Percentiles rank a stretch among this genome's conserved stretches.
Evolutionary conservation across 2,329 filamentous ascomycete genomes (phyloP).

Genomic region (Setomelanomma holmii): DNA sequence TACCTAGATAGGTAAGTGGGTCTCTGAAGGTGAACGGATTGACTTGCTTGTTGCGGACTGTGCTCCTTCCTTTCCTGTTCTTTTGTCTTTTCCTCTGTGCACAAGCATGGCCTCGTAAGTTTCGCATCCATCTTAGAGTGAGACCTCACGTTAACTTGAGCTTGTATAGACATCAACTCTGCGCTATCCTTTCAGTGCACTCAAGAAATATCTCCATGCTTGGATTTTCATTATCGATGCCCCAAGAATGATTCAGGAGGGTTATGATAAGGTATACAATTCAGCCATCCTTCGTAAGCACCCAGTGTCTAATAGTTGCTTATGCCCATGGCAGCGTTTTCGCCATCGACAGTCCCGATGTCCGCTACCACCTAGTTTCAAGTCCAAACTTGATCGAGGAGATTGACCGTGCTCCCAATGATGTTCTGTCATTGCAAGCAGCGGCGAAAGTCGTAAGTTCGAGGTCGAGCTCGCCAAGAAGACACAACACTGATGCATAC

Average conservation of each 20-base stretch:
- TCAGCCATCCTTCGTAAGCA: not conserved
- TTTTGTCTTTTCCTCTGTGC: too few species aligned
- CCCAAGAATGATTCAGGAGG: not conserved
- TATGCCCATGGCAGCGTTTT: not conserved
- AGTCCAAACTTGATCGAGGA: constrained; percentile 6
- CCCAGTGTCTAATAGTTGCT: not conserved
- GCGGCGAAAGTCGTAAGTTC: constrained; percentile 12
- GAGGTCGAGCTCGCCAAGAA: not conserved
- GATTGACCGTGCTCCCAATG: constrained; percentile 2
- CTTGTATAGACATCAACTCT: not conserved
- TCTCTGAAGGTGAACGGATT: too few species aligned
- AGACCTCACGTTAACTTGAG: not conserved
- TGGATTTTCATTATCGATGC: not conserved
- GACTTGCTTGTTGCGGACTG: too few species aligned
- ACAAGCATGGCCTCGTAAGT: too few species aligned
- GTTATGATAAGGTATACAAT: not conserved
- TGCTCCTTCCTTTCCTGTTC: too few species aligned
- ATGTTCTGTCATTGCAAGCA: constrained; percentile 5
- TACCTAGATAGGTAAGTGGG: too few species aligned
- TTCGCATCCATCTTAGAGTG: too few species aligned
- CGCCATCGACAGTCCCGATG: not conserved
- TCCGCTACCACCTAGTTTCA: constrained; percentile 1
- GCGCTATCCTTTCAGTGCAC: not conserved
- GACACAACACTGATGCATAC: not conserved
- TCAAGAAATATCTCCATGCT: not conserved